Conservation (phyloP, 805 yeast genomes). For the Pichia membranifaciens region DNA sequence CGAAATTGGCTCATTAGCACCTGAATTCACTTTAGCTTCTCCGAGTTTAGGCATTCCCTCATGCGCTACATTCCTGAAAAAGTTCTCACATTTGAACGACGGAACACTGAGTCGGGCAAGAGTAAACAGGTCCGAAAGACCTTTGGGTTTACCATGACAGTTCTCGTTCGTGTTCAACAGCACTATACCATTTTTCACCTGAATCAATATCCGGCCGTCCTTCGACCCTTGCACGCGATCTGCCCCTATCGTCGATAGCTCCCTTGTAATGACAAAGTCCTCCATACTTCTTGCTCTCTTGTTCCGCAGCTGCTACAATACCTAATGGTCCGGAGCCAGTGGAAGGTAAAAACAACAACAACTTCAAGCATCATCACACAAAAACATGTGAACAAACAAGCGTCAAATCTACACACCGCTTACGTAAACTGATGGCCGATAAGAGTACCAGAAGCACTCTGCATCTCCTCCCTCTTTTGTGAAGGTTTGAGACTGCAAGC, state of each 20-base stretch:
- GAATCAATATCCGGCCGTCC: conserved; percentile 15
- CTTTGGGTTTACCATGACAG: not conserved
- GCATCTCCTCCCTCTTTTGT: too few relatives aligned
- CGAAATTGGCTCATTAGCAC: conserved; percentile 6
- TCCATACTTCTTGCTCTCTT: conserved; percentile 4
- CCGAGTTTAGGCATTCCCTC: conserved; percentile 12
- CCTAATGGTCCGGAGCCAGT: too few relatives aligned
- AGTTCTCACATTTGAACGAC: conserved; percentile 10
- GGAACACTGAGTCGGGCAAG: conserved; percentile 10
- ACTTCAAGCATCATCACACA: too few relatives aligned
- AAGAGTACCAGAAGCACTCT: too few relatives aligned
- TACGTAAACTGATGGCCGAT: too few relatives aligned
- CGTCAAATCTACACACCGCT: too few relatives aligned
- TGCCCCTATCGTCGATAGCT: conserved; percentile 3
- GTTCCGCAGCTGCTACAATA: not conserved
- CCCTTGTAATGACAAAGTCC: conserved; percentile 9
- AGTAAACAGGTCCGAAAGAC: conserved; percentile 11
- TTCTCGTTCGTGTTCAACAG: conserved; percentile 8
- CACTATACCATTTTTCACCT: conserved; percentile 12
- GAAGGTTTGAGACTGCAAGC: too few relatives aligned
- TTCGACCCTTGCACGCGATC: conserved; percentile 11
- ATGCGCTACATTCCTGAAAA: conserved; percentile 8
- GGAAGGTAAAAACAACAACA: too few relatives aligned
- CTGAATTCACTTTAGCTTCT: conserved; percentile 8
- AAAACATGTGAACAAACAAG: too few relatives aligned